Conservation (phyloP, 208 protist genomes). For the Wallacemonas sp. region DNA sequence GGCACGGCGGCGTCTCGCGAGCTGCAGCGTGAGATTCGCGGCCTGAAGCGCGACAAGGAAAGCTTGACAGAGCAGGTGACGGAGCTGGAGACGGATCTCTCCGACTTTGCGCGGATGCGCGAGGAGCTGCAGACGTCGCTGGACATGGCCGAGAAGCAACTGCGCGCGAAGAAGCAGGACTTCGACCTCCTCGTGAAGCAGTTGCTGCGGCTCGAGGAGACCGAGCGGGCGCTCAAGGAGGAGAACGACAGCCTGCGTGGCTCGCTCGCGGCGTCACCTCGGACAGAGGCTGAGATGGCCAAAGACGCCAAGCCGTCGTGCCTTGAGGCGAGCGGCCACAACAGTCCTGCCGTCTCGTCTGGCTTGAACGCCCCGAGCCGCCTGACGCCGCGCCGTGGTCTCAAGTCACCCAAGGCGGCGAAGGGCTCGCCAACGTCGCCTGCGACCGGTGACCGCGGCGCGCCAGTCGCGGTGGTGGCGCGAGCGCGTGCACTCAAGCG, state of each 20-base stretch:
- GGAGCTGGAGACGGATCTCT: conserved; percentile 71
- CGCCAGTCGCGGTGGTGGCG: conserved; percentile 7
- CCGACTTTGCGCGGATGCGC: conserved; percentile 62
- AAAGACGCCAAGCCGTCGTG: background rate
- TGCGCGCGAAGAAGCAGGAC: conserved; percentile 64
- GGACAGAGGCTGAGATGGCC: background rate
- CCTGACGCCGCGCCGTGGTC: conserved; percentile 1
- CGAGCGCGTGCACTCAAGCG: conserved; percentile 27
- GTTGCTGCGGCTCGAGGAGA: conserved; percentile 48
- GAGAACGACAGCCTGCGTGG: conserved; percentile 12
- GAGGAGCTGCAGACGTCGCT: conserved; percentile 46
- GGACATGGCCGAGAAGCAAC: conserved; percentile 40
- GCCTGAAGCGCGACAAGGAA: conserved; percentile 25
- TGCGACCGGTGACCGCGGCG: background rate
- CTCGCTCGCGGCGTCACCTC: conserved; percentile 3
- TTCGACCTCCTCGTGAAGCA: conserved; percentile 52
- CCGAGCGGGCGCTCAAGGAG: conserved; percentile 31
- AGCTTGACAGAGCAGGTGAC: conserved; percentile 35
- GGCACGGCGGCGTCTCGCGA: background rate
- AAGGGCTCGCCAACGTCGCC: conserved; percentile 6
- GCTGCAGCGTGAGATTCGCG: conserved; percentile 15
- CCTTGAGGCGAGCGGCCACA: no score
- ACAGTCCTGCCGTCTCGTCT: background rate
- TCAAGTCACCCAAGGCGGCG: conserved; percentile 2
- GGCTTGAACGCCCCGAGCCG: conserved; percentile 7